Evolutionary conservation across 2,329 filamentous ascomycete genomes (phyloP), one percentile per base, ranked within the genome.

Genomic region (Tolypocladium amazonense): DNA sequence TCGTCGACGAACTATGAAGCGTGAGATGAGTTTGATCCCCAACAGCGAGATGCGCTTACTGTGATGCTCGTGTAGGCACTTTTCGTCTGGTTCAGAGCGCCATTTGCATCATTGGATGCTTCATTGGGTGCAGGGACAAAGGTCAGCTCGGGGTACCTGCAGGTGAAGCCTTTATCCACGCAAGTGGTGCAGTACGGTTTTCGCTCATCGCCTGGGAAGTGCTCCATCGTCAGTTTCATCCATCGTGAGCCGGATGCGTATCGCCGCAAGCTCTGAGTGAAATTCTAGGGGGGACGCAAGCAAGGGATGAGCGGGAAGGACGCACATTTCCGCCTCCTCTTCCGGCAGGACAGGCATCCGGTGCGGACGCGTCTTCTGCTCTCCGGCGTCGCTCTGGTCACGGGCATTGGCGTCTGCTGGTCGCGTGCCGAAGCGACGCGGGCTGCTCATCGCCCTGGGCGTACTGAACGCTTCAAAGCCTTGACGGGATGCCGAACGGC

Each of bases 21-120:
- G 25, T 11, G 62, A 61, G 8, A 61, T 58, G 55, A 71, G 58
- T 2, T 67, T 66, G 38, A 66, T 65, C 50, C 68, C 5, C 12
- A 18, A 50, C 6, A 9, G 45, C 1, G 45, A 50, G 45, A 50
- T 3, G 45, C 14, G 3, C 45, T 30, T 50, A 50, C 45, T 14
- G 45, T 50, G 45, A 50, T 50, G 45, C 45, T 50, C 45, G 45
- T 7, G 30, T 50, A 50, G 7, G 23, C 9, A 5, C 23, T 27
- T 12, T 27, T 47, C 12, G 11, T 27, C 45, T 27, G 45, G 8
- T 11, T 25, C 9, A 12, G 23, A 27, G 45, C 12, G 25, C 23
- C 45, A 18, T 30, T 30, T 50, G 45, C 45, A 30, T 5, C 1
- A 18, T 25, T 7, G 23, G 45, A 18, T 5, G 23, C 45, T 27